These are phyloP conservation scores for Hanseniaspora hatyaiensis DNA, from an alignment of 805 yeast genomes.

Conservation along the genomic window DNA sequence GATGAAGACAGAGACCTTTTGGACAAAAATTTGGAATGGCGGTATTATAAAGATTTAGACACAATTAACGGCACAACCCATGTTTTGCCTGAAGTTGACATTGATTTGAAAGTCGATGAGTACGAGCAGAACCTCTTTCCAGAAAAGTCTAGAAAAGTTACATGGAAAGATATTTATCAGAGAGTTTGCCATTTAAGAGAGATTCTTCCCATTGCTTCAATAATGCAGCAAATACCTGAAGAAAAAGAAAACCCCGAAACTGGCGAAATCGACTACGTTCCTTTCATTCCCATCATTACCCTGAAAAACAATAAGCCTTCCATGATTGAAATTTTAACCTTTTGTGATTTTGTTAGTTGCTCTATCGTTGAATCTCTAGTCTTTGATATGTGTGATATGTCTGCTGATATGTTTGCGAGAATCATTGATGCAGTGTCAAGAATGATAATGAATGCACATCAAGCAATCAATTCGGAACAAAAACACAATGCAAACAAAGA, in stretches of 20 bases:
- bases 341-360: constrained; percentile 74
- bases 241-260: constrained; percentile 60
- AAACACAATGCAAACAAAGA: not conserved
- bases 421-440: constrained; percentile 53
- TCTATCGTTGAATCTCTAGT: constrained; percentile 72
- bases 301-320: constrained; percentile 81
- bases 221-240: constrained; percentile 59
- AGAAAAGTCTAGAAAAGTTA: not conserved
- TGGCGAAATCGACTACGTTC: not conserved
- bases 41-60: constrained; percentile 12
- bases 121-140: constrained; percentile 1
- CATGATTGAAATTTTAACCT: constrained; percentile 71
- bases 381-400: constrained; percentile 65
- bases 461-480: not conserved
- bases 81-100: not conserved
- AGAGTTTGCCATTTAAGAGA: constrained; percentile 89
- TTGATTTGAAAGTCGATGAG: not conserved
- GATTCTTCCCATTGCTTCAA: constrained; percentile 84
- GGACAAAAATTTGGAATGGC: constrained; percentile 10
- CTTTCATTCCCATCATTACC: constrained; percentile 49
- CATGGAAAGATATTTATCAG: constrained; percentile 27
- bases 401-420: constrained; percentile 63
- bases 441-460: constrained; percentile 9
- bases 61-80: not conserved
- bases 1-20: constrained; percentile 16